Base-by-base conservation (phyloP, 352 stramenopile species). In the Albugo candida region DNA sequence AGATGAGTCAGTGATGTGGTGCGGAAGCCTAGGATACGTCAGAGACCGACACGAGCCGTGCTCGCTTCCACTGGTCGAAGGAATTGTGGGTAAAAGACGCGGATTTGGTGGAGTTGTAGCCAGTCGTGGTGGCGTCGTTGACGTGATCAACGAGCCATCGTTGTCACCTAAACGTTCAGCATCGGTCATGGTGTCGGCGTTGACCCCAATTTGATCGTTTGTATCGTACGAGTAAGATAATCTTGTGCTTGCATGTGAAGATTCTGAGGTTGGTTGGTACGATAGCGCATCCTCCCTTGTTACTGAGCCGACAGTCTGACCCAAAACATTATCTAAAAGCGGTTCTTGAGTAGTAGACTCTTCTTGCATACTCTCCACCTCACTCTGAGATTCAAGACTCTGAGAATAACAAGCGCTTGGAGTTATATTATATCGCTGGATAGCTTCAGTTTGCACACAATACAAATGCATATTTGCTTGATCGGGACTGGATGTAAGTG, bases 401-500 rank as follows among this genome's bases (percentile, higher is more conserved):
- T 69, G 67, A 4, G 74, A 34, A 45, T 70, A 86, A 51, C 74
- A 89, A 41, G 66, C 65, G 20, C 59, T 66, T 16, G 73, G 66
- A 10, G 52, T 53, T 2, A 89, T 74, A 21, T 81, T 67, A 55
- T 89, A 89, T 11, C 77, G 74, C 55, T 89, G 77, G 52, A 89
- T 89, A 16, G 77, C 77, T 16, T 86, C 70, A 0, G 77, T 86
- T 54, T 89, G 77, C 8, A 86, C 51, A 41, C 70, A 82, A 41
- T 82, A 89, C 6, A 86, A 57, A 54, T 86, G 73, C 73, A 89
- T 89, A 5, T 14, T 48, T 17, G 37, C 14, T 39, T 54, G 58
- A 13, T 63, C 60, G 38, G 47, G 51, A 40, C 62, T 54, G 53
- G 83, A 81, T 36, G 85, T 47, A 8, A 8, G 8, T 8, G 24